A percentile compares a stretch with the other conserved stretches of the same genome.
These are phyloP conservation scores for Penicillium turbatum DNA, from an alignment of 495 filamentous ascomycete genomes.

Conservation along the genomic window DNA sequence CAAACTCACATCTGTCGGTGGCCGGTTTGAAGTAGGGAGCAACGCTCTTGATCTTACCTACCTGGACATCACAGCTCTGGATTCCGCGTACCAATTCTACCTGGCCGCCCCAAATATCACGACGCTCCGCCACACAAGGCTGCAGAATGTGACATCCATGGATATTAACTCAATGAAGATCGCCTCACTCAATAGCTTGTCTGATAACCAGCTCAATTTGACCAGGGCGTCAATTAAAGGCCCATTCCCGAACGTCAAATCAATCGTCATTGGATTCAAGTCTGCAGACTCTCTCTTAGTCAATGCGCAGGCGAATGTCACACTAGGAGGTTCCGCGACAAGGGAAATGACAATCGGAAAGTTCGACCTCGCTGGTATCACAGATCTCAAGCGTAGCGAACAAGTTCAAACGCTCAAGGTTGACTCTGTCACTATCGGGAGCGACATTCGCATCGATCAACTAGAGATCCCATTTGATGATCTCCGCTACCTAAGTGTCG, in stretches of 20 bases:
- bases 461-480: background rate
- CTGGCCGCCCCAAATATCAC: background rate
- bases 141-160: background rate
- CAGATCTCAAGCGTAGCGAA: conserved; percentile 1
- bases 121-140: conserved; percentile 1
- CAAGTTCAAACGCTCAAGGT: background rate
- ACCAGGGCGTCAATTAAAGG: background rate
- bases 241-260: conserved; percentile 4
- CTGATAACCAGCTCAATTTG: background rate
- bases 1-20: background rate
- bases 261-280: background rate
- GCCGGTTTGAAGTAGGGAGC: background rate
- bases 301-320: background rate
- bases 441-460: background rate
- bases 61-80: conserved; percentile 6
- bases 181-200: conserved; percentile 5
- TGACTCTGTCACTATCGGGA: background rate
- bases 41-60: background rate
- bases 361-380: background rate
- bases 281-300: background rate
- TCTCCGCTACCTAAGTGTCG: background rate
- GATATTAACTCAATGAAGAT: background rate
- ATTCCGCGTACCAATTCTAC: background rate
- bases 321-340: background rate
- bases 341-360: background rate